These are phyloP conservation scores for Cyclocybe aegerita DNA, from an alignment of 768 basidiomycete species.

Conservation along the genomic window DNA sequence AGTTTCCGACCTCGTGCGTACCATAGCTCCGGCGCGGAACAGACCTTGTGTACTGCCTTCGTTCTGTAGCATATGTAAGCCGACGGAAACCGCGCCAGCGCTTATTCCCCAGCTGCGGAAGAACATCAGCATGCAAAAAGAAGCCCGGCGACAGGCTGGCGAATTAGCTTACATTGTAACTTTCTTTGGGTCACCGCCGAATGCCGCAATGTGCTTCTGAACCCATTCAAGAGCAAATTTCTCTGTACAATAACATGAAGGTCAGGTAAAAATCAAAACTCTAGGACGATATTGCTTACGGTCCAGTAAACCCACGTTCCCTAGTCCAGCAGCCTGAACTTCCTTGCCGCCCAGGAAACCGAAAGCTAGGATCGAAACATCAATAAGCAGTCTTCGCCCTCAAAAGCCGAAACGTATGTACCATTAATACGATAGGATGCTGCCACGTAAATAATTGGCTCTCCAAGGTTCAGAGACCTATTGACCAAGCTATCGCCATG, in stretches of 20 bases:
- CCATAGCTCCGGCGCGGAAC: conserved; percentile 36
- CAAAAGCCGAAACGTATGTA: too few relatives aligned
- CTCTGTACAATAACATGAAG: conserved; percentile 22
- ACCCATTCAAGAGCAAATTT: conserved; percentile 53
- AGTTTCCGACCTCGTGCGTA: not conserved
- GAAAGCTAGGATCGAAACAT: conserved; percentile 20
- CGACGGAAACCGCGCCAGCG: conserved; percentile 43
- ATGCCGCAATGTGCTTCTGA: conserved; percentile 47
- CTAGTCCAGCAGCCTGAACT: conserved; percentile 33
- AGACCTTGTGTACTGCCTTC: conserved; percentile 27
- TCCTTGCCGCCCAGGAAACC: conserved; percentile 41
- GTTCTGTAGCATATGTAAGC: conserved; percentile 29
- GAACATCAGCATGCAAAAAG: not conserved
- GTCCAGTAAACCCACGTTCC: conserved; percentile 52
- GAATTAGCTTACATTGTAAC: conserved; percentile 36
- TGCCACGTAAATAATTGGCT: too few relatives aligned
- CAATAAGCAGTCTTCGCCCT: too few relatives aligned
- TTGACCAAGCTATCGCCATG: too few relatives aligned
- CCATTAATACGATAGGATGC: too few relatives aligned
- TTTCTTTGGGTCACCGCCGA: conserved; percentile 51
- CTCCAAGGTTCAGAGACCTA: too few relatives aligned
- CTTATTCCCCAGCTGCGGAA: conserved; percentile 38
- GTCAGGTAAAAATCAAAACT: not conserved
- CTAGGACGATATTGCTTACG: conserved; percentile 30
- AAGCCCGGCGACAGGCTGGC: not conserved